Base-by-base conservation (phyloP, 768 basidiomycete species). In the Tephrocybe sp. region DNA sequence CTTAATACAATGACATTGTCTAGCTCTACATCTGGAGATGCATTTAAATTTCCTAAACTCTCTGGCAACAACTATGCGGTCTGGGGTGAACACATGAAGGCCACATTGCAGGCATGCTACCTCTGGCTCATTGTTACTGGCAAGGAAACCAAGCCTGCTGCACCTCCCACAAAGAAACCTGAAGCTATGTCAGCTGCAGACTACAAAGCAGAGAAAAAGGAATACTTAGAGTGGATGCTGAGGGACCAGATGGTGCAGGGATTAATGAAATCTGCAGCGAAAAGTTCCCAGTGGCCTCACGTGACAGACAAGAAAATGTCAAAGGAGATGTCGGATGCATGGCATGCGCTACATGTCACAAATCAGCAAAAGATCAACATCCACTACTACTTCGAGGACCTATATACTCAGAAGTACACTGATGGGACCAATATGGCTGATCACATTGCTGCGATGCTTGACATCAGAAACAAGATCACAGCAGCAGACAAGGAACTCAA, bases 301-400 rank as follows among this genome's bases (percentile, higher is more conserved):
- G 39, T 60, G n/a, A 9, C 53, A 5, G 28, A 35, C 1, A 21
- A 30, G 24, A 46, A 24, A 4, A 52, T 44, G 11, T 53, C 49
- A 6, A 50, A 56, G 38, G 9, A 8, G 5, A 47, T 47, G 46
- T 47, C 32, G 55, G 51, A 56, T 45, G 24, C 9, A 2, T 44
- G 51, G 16, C 13, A 41, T 12, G 18, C 26, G 5, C 19, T 53
- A n/a, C 41, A 56, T 22, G 9, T 56, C 24, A 46, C 32, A 1
- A 31, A 42, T 15, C 46, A 32, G 18, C 18, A 48, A 11, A 21
- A 15, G 2, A 30, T 49, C 15, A 48, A 45, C 22, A 18, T 56
- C 28, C 49, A 59, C 32, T 59, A 53, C 38, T 49, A 48, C 22
- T 50, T 51, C 40, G 49, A 56, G 49, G 48, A 56, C 4, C 39